Evolutionary conservation across 306 rosid genomes (phyloP).

Genomic region (Prunus persica): DNA sequence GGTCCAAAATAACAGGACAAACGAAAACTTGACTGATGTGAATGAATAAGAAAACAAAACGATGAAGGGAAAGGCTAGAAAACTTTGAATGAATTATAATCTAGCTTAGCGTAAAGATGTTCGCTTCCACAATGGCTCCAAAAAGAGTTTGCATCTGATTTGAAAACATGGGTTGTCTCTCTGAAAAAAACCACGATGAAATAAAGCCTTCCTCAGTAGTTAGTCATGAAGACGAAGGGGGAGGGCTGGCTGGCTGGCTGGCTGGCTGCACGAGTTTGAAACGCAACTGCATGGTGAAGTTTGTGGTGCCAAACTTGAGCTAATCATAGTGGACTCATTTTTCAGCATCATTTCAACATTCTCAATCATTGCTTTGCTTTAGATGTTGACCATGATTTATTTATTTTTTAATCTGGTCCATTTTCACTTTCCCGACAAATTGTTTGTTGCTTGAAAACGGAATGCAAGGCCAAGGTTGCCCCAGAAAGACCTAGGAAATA

Average conservation of each 20-base stretch:
- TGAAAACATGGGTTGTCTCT: background rate
- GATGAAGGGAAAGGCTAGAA: too few species aligned
- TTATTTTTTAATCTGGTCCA: too few species aligned
- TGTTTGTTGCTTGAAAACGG: too few species aligned
- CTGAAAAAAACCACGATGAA: conserved; percentile 4
- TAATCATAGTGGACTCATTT: background rate
- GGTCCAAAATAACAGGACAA: too few species aligned
- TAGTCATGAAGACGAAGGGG: background rate
- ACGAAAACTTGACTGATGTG: too few species aligned
- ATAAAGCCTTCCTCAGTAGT: conserved; percentile 23
- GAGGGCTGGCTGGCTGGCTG: background rate
- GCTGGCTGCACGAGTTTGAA: conserved; percentile 19
- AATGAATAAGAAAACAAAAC: too few species aligned
- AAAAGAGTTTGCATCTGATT: conserved; percentile 12
- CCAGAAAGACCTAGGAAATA: too few species aligned
- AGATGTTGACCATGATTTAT: background rate
- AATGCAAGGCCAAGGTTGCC: too few species aligned
- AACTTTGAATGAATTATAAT: too few species aligned
- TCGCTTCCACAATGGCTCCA: conserved; percentile 15
- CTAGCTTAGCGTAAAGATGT: background rate
- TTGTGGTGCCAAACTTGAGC: conserved; percentile 11
- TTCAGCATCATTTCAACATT: conserved; percentile 14
- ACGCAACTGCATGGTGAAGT: conserved; percentile 14
- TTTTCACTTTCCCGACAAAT: too few species aligned
- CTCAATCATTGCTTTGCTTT: conserved; percentile 21